Conservation (phyloP, 2,329 filamentous ascomycete species). For the Colletotrichum neosansevieriae region DNA sequence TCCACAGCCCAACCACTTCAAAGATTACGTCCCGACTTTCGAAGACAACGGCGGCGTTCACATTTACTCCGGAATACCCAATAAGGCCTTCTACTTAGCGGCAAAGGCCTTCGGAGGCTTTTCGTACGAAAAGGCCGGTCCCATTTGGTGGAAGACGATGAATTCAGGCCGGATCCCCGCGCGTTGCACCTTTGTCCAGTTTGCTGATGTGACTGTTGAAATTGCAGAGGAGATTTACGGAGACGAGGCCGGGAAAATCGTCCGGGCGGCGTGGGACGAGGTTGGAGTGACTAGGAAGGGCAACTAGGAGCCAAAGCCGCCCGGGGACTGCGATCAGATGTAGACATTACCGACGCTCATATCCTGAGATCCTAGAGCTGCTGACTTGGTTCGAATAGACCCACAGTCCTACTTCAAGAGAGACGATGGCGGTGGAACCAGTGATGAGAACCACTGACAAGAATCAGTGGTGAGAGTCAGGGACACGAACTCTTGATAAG, state of each 20-base stretch:
- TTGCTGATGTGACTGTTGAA: conserved; percentile 62
- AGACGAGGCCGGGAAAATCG: conserved; percentile 55
- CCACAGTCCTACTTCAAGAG: neutral
- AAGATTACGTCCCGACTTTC: conserved; percentile 52
- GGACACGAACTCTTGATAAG: too few species aligned
- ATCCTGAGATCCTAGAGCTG: neutral
- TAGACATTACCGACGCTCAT: too few species aligned
- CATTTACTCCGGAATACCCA: conserved; percentile 68
- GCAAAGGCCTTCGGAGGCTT: conserved; percentile 62
- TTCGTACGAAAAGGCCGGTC: conserved; percentile 65
- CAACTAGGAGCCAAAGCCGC: conserved; percentile 21
- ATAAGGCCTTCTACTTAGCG: conserved; percentile 66
- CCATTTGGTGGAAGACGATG: conserved; percentile 66
- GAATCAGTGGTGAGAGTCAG: too few species aligned
- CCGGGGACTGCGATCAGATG: too few species aligned
- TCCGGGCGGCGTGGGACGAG: conserved; percentile 61
- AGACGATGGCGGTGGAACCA: neutral
- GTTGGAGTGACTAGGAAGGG: conserved; percentile 55
- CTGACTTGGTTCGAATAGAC: neutral
- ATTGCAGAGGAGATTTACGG: conserved; percentile 58
- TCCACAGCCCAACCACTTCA: conserved; percentile 63
- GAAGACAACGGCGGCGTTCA: conserved; percentile 68
- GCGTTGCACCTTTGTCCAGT: conserved; percentile 60
- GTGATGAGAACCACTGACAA: neutral
- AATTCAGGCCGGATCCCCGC: conserved; percentile 55